Evolutionary conservation across 2,329 filamentous ascomycete genomes (phyloP).

Genomic region (Venturia asperata): DNA sequence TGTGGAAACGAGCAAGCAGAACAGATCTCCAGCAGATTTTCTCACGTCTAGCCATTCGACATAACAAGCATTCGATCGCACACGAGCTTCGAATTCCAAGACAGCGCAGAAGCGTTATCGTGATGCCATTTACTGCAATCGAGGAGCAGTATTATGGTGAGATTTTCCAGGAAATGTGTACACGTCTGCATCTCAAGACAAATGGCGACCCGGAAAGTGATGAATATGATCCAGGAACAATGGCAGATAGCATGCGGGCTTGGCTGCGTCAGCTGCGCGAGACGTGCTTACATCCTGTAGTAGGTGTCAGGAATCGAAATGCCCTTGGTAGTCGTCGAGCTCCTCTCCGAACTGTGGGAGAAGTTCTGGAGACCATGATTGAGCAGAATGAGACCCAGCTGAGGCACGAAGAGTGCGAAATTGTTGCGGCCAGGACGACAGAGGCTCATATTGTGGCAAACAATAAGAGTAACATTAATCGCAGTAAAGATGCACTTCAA

Average conservation of each 20-base stretch:
- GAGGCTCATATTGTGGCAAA: constrained; percentile 76
- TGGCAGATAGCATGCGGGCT: constrained; percentile 65
- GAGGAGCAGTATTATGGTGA: constrained; percentile 84
- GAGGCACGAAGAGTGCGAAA: constrained; percentile 59
- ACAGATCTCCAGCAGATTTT: constrained; percentile 63
- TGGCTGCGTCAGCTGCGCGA: constrained; percentile 76
- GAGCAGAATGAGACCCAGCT: constrained; percentile 68
- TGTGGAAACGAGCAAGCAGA: constrained; percentile 67
- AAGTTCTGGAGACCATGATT: constrained; percentile 87
- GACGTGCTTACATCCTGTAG: constrained; percentile 77
- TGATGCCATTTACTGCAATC: constrained; percentile 79
- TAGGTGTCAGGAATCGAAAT: constrained; percentile 60
- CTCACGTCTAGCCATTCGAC: constrained; percentile 64
- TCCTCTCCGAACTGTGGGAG: constrained; percentile 70
- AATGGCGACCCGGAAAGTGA: constrained; percentile 55
- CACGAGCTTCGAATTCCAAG: constrained; percentile 71
- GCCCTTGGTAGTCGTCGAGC: constrained; percentile 54
- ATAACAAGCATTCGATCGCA: constrained; percentile 75
- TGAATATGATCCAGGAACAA: constrained; percentile 54
- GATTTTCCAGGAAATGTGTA: constrained; percentile 68
- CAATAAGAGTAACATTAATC: constrained; percentile 47
- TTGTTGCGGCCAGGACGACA: constrained; percentile 57
- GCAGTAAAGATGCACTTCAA: constrained; percentile 57
- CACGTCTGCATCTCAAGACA: constrained; percentile 57
- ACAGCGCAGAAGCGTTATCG: constrained; percentile 81